Evolutionary conservation across 345 rosid genomes (phyloP).

Genomic region (Erodium maritimum): DNA sequence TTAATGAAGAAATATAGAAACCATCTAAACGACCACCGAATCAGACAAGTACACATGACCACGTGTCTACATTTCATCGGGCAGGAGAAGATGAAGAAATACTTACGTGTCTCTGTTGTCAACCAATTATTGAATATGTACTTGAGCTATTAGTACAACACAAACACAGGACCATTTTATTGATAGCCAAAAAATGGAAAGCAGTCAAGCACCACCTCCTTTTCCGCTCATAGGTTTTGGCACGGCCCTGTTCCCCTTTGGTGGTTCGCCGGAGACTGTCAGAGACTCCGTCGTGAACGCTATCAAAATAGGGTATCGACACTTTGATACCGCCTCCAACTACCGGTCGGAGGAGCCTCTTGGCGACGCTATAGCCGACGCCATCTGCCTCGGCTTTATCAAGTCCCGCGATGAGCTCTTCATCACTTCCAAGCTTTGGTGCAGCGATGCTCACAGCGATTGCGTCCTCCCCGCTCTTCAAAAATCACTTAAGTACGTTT

Average conservation of each 20-base stretch:
- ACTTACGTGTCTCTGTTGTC: no score
- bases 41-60: no score
- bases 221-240: constrained; percentile 18
- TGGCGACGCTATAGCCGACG: constrained; percentile 27
- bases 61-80: no score
- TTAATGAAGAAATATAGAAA: no score
- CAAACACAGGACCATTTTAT: no score
- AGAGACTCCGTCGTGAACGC: constrained; percentile 18
- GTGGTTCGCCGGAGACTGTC: constrained; percentile 1
- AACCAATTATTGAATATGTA: no score
- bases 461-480: constrained; percentile 20
- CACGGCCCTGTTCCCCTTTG: constrained; percentile 9
- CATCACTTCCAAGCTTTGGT: constrained; percentile 32
- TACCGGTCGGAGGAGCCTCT: constrained; percentile 25
- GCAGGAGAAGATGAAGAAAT: no score
- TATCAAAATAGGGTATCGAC: constrained; percentile 23
- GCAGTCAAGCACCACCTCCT: background rate
- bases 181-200: no score
- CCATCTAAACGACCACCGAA: no score
- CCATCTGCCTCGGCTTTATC: constrained; percentile 20
- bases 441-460: constrained; percentile 16
- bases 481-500: constrained; percentile 1
- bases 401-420: constrained; percentile 26
- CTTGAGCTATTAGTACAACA: no score
- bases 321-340: constrained; percentile 25